Evolutionary conservation across 306 rosid species (phyloP).

Genomic region (Glycine soja): DNA sequence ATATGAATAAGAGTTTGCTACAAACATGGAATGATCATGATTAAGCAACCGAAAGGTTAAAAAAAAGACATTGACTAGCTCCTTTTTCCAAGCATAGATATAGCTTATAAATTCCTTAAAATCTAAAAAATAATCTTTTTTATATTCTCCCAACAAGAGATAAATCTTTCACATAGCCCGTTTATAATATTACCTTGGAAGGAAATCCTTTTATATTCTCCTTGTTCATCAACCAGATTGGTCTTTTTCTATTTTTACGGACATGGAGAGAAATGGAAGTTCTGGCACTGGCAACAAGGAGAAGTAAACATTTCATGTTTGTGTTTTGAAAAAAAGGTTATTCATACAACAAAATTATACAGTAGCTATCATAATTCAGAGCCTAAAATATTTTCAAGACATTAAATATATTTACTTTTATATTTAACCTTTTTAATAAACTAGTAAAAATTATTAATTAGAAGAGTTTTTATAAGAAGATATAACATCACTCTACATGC

Average conservation of each 20-base stretch:
- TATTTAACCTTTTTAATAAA: no score
- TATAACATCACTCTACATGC: no score
- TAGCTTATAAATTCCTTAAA: neutral
- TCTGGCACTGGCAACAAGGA: neutral
- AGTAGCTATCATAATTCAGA: no score
- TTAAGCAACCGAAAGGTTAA: no score
- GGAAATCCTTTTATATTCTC: no score
- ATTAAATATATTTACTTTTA: no score
- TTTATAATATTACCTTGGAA: constrained; percentile 1
- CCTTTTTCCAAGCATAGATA: neutral
- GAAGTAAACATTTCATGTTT: neutral
- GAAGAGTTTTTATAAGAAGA: no score
- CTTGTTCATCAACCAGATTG: neutral
- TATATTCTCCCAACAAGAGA: neutral
- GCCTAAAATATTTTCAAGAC: no score
- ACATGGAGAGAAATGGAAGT: neutral
- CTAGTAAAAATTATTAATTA: no score
- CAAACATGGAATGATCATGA: no score
- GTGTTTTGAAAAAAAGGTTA: neutral
- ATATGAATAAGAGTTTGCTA: no score
- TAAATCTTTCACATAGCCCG: neutral
- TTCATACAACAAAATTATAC: neutral
- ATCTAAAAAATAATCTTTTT: neutral
- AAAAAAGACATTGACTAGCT: neutral
- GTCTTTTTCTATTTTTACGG: neutral